phyloP scores from a whole-genome alignment of 2,329 filamentous ascomycete genomes.

The Ploettnerulaceae sp. region DNA sequence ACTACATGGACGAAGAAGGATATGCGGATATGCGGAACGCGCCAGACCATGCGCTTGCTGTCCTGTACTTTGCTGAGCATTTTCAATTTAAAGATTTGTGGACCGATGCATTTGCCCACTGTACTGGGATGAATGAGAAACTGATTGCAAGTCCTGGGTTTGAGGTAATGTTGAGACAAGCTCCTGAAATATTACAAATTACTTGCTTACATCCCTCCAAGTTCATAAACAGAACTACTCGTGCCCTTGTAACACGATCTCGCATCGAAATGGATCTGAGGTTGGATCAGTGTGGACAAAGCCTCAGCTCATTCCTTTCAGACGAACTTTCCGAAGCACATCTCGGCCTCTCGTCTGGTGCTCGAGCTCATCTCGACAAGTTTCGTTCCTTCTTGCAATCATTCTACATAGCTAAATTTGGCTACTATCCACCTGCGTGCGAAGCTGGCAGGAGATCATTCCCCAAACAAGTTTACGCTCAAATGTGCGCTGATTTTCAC shows the following conservation, averaged over 20 bases:
- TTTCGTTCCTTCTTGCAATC: conserved; percentile 65
- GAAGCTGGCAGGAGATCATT: conserved; percentile 44
- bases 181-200: background rate
- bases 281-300: conserved; percentile 51
- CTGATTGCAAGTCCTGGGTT: conserved; percentile 55
- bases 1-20: conserved; percentile 63
- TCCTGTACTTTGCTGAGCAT: conserved; percentile 63
- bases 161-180: conserved; percentile 43
- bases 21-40: conserved; percentile 64
- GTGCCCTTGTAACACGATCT: conserved; percentile 59
- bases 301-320: conserved; percentile 63
- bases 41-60: conserved; percentile 62
- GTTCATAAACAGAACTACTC: conserved; percentile 49
- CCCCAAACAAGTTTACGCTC: conserved; percentile 51
- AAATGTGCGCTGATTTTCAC: conserved; percentile 66
- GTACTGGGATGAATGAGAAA: conserved; percentile 68
- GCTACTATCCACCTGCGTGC: conserved; percentile 63
- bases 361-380: conserved; percentile 63
- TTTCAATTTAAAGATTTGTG: conserved; percentile 62
- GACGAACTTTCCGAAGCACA: conserved; percentile 63
- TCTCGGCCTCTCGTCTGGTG: conserved; percentile 57
- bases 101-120: conserved; percentile 70
- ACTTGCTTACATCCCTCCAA: conserved; percentile 28
- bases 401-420: conserved; percentile 63
- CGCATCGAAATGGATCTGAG: conserved; percentile 61